These are phyloP conservation scores for Talaromyces sp. DNA, from an alignment of 2,329 filamentous ascomycete genomes.

Conservation along the genomic window DNA sequence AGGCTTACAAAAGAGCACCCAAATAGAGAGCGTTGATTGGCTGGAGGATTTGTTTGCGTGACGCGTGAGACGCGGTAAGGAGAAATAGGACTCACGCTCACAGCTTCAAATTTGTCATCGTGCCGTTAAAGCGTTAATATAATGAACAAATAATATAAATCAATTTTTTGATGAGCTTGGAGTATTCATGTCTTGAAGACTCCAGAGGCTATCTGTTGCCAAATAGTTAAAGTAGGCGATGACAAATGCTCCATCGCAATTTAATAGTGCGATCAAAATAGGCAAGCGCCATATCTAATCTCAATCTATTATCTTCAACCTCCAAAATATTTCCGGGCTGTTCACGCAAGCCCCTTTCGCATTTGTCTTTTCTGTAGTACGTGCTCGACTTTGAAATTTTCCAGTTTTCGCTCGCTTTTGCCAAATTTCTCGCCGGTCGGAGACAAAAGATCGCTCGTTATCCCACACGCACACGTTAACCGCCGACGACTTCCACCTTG, in stretches of 20 bases:
- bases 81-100: neutral
- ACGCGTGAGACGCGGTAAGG: slow-evolving; percentile 17
- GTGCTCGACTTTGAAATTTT: neutral
- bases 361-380: neutral
- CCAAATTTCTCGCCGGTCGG: neutral
- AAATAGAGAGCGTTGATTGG: slow-evolving; percentile 7
- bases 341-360: neutral
- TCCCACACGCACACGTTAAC: neutral
- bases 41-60: neutral
- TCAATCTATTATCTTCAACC: slow-evolving; percentile 2
- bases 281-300: slow-evolving; percentile 11
- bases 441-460: neutral
- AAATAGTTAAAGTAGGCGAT: neutral
- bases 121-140: neutral
- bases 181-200: neutral
- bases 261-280: slow-evolving; percentile 12
- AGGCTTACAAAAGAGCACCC: neutral
- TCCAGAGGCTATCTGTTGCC: neutral
- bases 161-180: too few species aligned
- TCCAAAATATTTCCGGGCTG: neutral
- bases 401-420: neutral
- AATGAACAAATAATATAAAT: neutral
- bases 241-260: slow-evolving; percentile 9
- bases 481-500: slow-evolving; percentile 9
- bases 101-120: neutral